These are phyloP conservation scores for Fusarium albidum DNA, from an alignment of 2,329 filamentous ascomycete genomes.

Conservation along the genomic window DNA sequence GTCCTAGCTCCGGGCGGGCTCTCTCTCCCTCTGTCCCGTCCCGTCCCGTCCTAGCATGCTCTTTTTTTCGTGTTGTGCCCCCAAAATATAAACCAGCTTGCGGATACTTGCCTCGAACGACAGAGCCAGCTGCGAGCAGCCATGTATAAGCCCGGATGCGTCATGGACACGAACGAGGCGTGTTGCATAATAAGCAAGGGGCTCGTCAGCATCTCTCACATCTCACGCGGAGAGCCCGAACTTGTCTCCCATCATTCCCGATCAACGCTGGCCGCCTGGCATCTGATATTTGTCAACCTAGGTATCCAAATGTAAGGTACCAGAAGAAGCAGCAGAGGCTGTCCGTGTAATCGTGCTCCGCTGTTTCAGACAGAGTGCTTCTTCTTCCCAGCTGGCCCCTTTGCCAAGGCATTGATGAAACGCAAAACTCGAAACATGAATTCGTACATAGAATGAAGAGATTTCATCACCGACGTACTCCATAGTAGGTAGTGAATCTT, in stretches of 20 bases:
- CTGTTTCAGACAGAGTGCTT: slow-evolving; percentile 40
- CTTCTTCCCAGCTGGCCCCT: slow-evolving; percentile 2
- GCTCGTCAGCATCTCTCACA: neutral
- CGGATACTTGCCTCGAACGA: slow-evolving; percentile 23
- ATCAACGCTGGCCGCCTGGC: neutral
- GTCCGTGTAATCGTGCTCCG: slow-evolving; percentile 18
- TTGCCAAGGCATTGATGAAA: slow-evolving; percentile 36
- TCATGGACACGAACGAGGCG: slow-evolving; percentile 6
- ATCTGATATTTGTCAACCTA: neutral
- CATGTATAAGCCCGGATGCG: slow-evolving; percentile 27
- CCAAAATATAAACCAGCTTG: neutral
- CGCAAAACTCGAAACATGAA: slow-evolving; percentile 35
- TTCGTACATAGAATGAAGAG: slow-evolving; percentile 10
- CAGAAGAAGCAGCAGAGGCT: slow-evolving; percentile 21
- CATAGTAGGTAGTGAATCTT: too few relatives aligned
- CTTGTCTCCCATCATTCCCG: neutral
- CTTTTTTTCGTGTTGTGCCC: too few relatives aligned
- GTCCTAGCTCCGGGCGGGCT: neutral
- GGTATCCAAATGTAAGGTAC: neutral
- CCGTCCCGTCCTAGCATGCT: too few relatives aligned
- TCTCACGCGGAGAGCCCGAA: too few relatives aligned
- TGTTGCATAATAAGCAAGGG: neutral
- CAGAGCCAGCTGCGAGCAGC: slow-evolving; percentile 22
- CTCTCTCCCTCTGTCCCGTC: too few relatives aligned
- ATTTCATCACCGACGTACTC: too few relatives aligned